phyloP scores from a whole-genome alignment of 495 filamentous ascomycete genomes.

The Platismatia glauca region DNA sequence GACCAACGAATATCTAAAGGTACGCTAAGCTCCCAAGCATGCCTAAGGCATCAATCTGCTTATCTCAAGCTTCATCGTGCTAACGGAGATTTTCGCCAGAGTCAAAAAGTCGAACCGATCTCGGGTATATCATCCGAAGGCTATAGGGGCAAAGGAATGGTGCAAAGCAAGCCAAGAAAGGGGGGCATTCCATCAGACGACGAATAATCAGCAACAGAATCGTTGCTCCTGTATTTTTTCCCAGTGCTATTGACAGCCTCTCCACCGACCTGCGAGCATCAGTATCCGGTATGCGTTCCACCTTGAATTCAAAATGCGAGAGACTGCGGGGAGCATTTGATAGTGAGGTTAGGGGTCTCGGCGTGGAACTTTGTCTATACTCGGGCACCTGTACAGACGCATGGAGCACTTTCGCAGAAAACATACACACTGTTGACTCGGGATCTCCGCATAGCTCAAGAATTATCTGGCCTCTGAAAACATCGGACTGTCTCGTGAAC shows the following conservation, averaged over 20 bases:
- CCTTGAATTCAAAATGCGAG: neutral
- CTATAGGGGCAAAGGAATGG: slow-evolving; percentile 71
- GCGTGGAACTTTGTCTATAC: slow-evolving; percentile 1
- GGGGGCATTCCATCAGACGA: slow-evolving; percentile 20
- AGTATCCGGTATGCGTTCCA: neutral
- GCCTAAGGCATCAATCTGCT: neutral
- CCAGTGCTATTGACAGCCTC: slow-evolving; percentile 3
- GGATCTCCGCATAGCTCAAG: neutral
- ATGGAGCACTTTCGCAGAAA: neutral
- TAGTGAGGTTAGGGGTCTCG: neutral
- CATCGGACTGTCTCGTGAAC: neutral
- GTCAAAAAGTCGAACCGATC: slow-evolving; percentile 81
- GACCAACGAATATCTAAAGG: slow-evolving; percentile 83
- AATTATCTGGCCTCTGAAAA: neutral
- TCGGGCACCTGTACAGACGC: slow-evolving; percentile 9
- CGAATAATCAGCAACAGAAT: slow-evolving; percentile 12
- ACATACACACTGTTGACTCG: neutral
- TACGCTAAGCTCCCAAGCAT: slow-evolving; percentile 32
- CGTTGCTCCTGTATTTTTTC: slow-evolving; percentile 8
- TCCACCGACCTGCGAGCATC: neutral
- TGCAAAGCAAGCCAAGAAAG: slow-evolving; percentile 55
- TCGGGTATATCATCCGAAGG: slow-evolving; percentile 73
- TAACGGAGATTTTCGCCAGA: slow-evolving; percentile 37
- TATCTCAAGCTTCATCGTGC: neutral
- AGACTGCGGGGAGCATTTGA: neutral